Evolutionary conservation across 2,329 filamentous ascomycete genomes (phyloP).

Genomic region (Tolypocladium amazonense): DNA sequence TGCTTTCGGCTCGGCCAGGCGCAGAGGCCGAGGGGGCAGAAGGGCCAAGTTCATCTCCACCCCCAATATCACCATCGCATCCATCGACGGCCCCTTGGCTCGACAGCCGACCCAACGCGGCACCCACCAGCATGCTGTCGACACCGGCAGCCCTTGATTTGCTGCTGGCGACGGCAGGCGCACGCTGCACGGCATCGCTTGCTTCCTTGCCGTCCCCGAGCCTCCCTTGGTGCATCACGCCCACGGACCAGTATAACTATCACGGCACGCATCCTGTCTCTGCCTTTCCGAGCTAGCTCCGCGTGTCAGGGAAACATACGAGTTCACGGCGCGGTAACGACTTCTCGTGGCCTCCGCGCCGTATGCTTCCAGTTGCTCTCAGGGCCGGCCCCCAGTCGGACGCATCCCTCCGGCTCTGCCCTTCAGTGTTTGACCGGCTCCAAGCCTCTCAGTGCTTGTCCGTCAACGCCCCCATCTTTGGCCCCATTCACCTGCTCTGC

Average conservation of each 20-base stretch:
- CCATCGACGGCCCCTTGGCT: not conserved
- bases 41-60: not conserved
- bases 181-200: not conserved
- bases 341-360: not conserved
- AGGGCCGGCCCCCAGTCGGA: not conserved
- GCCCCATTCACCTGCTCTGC: not conserved
- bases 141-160: not conserved
- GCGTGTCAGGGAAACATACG: not conserved
- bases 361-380: not conserved
- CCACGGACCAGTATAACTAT: not conserved
- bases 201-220: not conserved
- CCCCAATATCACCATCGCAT: not conserved
- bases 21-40: not conserved
- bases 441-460: not conserved
- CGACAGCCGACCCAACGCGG: not conserved
- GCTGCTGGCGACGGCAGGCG: not conserved
- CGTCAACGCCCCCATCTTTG: not conserved
- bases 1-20: not conserved
- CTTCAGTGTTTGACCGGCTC: not conserved
- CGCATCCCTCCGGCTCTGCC: not conserved
- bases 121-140: not conserved
- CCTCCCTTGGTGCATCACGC: not conserved
- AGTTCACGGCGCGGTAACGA: not conserved
- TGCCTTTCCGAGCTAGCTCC: not conserved
- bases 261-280: not conserved